Base-by-base conservation (phyloP, 257 asterid species). In the Ilex asprella region DNA sequence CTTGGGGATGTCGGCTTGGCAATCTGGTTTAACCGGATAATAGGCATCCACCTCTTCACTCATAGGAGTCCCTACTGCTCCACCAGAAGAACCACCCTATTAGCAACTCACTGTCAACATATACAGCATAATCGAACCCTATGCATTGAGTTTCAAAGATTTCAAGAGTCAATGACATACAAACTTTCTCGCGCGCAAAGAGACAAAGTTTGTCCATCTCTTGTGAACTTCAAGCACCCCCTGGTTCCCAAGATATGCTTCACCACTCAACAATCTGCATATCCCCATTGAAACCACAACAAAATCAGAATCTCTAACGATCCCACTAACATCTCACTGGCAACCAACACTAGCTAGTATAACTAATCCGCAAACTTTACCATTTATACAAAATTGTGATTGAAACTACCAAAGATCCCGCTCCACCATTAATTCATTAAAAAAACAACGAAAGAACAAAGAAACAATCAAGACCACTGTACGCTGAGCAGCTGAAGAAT, bases 1-100 rank as follows among this genome's bases (percentile, higher is more conserved):
- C 79, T 81, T 81, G 58, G 95, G 97, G 53, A 82, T 88, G 71
- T 86, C 93, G 51, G 81, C 95, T 72, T 68, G 86, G 61, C 94
- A 88, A 75, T 89, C 95, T n/a, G 91, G 86, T 64, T 86, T 88
- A 66, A 81, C 60, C 41, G 97, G 95, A 74, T 81, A 91, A 74
- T 81, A 91, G 0, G 87, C 67, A 68, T 83, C 97, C 81, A 91
- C 73, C 75, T 91, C 96, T 78, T 73, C 94, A 10, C 32, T 60
- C 83, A 70, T 74, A 7, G 29, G 39, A 62, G 63, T 14, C 49
- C 58, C 63, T 27, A 55, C 70, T 70, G 70, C 7, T 6, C 9
- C 43, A 63, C 39, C 66, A 39, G 50, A 39, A 41, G 14, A 49
- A 49, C 3, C 10, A 49, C 10, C 6, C 14, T 11, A 49, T 4